phyloP scores from a whole-genome alignment of 768 basidiomycete genomes.

The Boletus bicolor region DNA sequence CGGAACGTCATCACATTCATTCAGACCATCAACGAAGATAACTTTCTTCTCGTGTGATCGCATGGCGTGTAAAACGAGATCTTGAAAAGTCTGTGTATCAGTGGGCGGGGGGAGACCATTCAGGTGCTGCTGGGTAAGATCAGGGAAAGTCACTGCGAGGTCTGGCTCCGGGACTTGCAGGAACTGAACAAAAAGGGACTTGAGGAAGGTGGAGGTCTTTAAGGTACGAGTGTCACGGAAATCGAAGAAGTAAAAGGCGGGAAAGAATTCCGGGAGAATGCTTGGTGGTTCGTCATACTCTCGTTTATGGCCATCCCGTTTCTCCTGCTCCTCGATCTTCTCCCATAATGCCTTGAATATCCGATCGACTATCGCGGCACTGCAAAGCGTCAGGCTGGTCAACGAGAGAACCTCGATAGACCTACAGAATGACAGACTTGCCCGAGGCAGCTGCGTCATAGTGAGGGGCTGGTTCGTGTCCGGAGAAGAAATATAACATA shows the following conservation, averaged over 20 bases:
- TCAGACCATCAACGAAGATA: constrained; percentile 25
- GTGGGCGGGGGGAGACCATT: constrained; percentile 20
- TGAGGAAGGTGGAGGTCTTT: constrained; percentile 18
- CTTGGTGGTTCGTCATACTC: constrained; percentile 14
- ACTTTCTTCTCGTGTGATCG: constrained; percentile 18
- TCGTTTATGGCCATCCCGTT: constrained; percentile 13
- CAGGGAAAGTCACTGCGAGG: constrained; percentile 20
- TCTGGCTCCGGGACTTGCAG: constrained; percentile 23
- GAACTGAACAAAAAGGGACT: constrained; percentile 27
- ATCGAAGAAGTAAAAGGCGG: constrained; percentile 29
- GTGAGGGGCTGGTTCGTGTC: constrained; percentile 1
- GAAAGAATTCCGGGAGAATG: constrained; percentile 24
- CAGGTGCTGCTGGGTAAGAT: constrained; percentile 12
- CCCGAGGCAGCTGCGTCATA: constrained; percentile 16
- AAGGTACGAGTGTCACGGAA: constrained; percentile 24
- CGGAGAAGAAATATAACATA: not conserved
- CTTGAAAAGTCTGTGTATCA: constrained; percentile 10
- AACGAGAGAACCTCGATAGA: not conserved
- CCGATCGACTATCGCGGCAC: constrained; percentile 24
- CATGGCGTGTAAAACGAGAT: constrained; percentile 24
- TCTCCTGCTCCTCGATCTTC: constrained; percentile 21
- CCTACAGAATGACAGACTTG: constrained; percentile 26
- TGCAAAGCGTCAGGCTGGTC: constrained; percentile 8
- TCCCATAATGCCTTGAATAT: constrained; percentile 24
- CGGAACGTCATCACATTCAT: constrained; percentile 25